Conservation (phyloP, 2,329 filamentous ascomycete species). For the Xylariaceae sp. region DNA sequence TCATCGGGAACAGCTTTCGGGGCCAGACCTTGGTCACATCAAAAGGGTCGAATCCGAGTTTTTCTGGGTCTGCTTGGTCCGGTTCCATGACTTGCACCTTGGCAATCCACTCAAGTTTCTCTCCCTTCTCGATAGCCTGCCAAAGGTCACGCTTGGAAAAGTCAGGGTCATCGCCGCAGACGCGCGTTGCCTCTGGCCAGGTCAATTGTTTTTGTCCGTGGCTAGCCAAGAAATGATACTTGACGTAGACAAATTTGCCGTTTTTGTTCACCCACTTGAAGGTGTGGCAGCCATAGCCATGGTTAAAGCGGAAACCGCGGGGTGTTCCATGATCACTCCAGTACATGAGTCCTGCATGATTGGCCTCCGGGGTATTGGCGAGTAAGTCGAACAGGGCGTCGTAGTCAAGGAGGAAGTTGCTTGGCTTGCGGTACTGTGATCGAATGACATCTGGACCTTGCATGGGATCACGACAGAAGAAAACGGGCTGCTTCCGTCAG, state of each 20-base stretch:
- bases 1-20: constrained; percentile 44
- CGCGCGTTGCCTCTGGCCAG: constrained; percentile 41
- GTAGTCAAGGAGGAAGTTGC: constrained; percentile 48
- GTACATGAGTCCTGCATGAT: constrained; percentile 48
- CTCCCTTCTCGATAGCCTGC: constrained; percentile 49
- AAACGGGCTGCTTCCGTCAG: too few relatives aligned
- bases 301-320: constrained; percentile 40
- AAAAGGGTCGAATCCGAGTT: constrained; percentile 51
- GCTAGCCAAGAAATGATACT: constrained; percentile 47
- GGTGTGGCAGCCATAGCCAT: constrained; percentile 46
- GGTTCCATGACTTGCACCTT: constrained; percentile 57
- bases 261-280: constrained; percentile 48
- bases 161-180: constrained; percentile 49
- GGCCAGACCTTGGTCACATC: constrained; percentile 55
- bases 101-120: constrained; percentile 53
- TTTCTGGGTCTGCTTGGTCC: constrained; percentile 49
- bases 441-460: constrained; percentile 47
- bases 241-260: constrained; percentile 50
- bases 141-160: constrained; percentile 55
- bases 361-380: constrained; percentile 46
- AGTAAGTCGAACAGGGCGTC: constrained; percentile 48
- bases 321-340: constrained; percentile 51
- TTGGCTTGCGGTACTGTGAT: constrained; percentile 44
- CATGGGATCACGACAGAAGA: constrained; percentile 49
- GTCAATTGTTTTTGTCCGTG: constrained; percentile 48